A percentile compares a stretch with the other conserved stretches of the same genome.
phyloP scores from a whole-genome alignment of 768 basidiomycete species.

The Leucosporidium yakuticum region DNA sequence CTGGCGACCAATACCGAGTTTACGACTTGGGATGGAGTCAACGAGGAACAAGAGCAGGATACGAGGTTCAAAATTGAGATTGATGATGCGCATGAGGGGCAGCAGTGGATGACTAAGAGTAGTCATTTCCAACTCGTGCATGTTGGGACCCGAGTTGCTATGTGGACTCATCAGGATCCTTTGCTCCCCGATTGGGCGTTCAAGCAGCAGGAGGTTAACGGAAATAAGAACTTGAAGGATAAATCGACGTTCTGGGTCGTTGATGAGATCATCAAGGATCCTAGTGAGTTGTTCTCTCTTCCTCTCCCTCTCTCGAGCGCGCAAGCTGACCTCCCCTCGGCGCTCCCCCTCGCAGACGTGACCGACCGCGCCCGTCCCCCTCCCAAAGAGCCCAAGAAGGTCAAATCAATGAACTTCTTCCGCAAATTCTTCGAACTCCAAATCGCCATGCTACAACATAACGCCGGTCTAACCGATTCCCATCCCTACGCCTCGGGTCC shows the following conservation, averaged over 20 bases:
- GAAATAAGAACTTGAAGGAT: conserved; percentile 83
- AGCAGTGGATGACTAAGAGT: conserved; percentile 87
- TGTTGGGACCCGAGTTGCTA: conserved; percentile 76
- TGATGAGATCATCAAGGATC: conserved; percentile 69
- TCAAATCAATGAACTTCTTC: conserved; percentile 84
- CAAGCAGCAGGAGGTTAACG: conserved; percentile 96
- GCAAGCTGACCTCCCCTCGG: background rate
- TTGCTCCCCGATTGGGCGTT: conserved; percentile 89
- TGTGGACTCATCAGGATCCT: conserved; percentile 82
- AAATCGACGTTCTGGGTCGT: conserved; percentile 82
- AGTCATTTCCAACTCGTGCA: conserved; percentile 88
- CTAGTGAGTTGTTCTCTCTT: conserved; percentile 51
- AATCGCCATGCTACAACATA: conserved; percentile 93
- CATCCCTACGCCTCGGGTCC: conserved; percentile 96
- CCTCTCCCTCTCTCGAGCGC: too few species aligned
- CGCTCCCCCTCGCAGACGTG: conserved; percentile 45
- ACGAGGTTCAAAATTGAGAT: conserved; percentile 78
- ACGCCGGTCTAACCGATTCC: conserved; percentile 94
- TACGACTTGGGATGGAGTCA: conserved; percentile 81
- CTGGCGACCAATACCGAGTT: conserved; percentile 99
- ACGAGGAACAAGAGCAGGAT: conserved; percentile 65
- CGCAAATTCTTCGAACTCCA: conserved; percentile 91
- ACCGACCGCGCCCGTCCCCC: conserved; percentile 16
- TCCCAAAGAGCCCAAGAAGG: conserved; percentile 42
- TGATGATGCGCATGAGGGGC: conserved; percentile 65